Conservation (phyloP, 176 grass and related monocot species). For the Hsuehochloa calcarea region DNA sequence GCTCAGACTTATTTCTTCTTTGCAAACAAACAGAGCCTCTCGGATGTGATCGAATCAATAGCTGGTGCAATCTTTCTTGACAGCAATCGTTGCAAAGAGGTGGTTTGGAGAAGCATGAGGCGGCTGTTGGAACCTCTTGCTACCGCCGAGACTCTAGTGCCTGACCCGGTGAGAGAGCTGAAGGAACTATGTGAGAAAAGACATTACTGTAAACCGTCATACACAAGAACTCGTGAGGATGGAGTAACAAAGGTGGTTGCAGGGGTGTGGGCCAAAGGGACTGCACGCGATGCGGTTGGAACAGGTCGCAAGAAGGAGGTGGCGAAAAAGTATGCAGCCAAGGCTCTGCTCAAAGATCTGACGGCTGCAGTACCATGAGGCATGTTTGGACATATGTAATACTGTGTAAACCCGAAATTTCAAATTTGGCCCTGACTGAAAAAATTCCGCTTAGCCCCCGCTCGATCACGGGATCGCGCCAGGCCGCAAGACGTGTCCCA, state of each 20-base stretch:
- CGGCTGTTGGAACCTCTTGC: constrained; percentile 61
- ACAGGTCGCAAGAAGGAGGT: constrained; percentile 32
- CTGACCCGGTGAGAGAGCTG: constrained; percentile 56
- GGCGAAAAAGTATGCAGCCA: constrained; percentile 55
- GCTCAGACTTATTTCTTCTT: background rate
- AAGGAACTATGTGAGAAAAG: constrained; percentile 40
- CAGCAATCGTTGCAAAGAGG: constrained; percentile 34
- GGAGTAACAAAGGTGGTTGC: constrained; percentile 34
- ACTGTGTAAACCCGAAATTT: too few species aligned
- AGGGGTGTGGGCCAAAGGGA: constrained; percentile 33
- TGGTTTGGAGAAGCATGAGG: constrained; percentile 68
- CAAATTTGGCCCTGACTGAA: too few species aligned
- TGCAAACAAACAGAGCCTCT: constrained; percentile 53
- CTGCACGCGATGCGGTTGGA: constrained; percentile 4
- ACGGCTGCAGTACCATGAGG: constrained; percentile 6
- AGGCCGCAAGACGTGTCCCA: too few species aligned
- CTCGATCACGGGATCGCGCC: too few species aligned
- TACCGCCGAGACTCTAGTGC: constrained; percentile 47
- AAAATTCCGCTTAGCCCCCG: too few species aligned
- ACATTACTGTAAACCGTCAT: background rate
- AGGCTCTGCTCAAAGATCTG: constrained; percentile 38
- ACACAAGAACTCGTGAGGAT: constrained; percentile 11
- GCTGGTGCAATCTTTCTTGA: constrained; percentile 74
- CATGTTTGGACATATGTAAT: too few species aligned
- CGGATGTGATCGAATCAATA: constrained; percentile 71